Percentiles rank a stretch among this genome's conserved stretches.
These are phyloP conservation scores for Saturnispora besseyi DNA, from an alignment of 805 yeast species.

Conservation along the genomic window DNA sequence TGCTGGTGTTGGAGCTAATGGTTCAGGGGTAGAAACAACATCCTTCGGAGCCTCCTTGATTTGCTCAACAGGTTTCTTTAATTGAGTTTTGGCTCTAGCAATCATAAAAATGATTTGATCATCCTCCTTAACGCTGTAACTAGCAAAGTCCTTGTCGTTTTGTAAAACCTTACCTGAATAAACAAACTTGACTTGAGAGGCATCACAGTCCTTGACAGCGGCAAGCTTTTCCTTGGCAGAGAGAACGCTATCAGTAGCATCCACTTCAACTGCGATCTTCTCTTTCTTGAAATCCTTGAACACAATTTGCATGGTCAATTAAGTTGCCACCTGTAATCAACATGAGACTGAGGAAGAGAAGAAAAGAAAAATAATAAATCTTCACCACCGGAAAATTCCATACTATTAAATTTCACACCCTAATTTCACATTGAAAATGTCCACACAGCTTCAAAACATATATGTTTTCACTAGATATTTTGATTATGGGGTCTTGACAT, in stretches of 20 bases:
- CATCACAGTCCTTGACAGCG: constrained; percentile 55
- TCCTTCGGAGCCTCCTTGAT: constrained; percentile 16
- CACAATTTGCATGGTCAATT: constrained; percentile 53
- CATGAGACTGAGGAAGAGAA: neutral
- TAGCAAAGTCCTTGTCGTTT: constrained; percentile 67
- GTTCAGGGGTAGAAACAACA: constrained; percentile 11
- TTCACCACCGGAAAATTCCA: neutral
- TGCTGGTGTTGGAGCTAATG: constrained; percentile 20
- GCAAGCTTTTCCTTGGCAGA: constrained; percentile 72
- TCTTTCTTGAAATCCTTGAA: constrained; percentile 93
- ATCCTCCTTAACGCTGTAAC: constrained; percentile 68
- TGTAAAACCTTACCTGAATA: constrained; percentile 84
- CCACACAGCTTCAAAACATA: neutral
- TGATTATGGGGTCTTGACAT: neutral
- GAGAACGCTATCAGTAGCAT: constrained; percentile 52
- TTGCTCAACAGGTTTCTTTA: constrained; percentile 22
- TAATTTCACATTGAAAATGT: neutral
- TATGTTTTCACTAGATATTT: neutral
- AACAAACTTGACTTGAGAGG: constrained; percentile 74
- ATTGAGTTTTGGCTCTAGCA: constrained; percentile 40
- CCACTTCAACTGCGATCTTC: constrained; percentile 72
- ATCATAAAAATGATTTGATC: constrained; percentile 93
- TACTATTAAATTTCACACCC: neutral
- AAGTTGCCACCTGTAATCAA: constrained; percentile 13
- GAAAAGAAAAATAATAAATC: neutral